A percentile compares a stretch with the other conserved stretches of the same genome.
phyloP scores from a whole-genome alignment of 2,329 filamentous ascomycete genomes.

The Metarhizium humberi region DNA sequence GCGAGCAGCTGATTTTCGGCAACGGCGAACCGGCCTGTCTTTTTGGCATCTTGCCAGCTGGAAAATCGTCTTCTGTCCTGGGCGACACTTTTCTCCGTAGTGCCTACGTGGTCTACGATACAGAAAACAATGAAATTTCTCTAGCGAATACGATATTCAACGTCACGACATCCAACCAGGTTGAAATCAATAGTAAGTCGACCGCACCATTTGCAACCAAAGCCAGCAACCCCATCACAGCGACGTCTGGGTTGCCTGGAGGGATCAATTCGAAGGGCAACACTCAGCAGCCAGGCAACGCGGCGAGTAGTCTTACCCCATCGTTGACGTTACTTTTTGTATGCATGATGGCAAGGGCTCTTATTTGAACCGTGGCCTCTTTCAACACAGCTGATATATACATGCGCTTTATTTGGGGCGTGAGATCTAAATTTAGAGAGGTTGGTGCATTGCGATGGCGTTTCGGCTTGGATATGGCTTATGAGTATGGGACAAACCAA shows the following conservation, averaged over 20 bases:
- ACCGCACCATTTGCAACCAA: constrained; percentile 45
- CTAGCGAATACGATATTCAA: constrained; percentile 60
- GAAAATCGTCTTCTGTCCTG: constrained; percentile 47
- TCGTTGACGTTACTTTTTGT: neutral
- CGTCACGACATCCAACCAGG: constrained; percentile 32
- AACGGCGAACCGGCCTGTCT: constrained; percentile 50
- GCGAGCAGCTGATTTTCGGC: constrained; percentile 38
- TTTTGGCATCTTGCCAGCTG: constrained; percentile 57
- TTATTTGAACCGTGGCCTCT: neutral
- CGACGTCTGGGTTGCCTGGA: constrained; percentile 32
- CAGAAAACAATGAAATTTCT: constrained; percentile 62
- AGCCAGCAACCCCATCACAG: constrained; percentile 38
- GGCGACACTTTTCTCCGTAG: constrained; percentile 69
- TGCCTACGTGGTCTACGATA: constrained; percentile 68
- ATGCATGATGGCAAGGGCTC: neutral
- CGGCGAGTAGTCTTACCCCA: constrained; percentile 1
- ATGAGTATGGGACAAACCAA: neutral
- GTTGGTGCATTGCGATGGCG: constrained; percentile 5
- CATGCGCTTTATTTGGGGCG: neutral
- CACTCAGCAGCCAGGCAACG: constrained; percentile 4
- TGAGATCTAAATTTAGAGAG: neutral
- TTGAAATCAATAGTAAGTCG: constrained; percentile 44
- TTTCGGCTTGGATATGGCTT: neutral
- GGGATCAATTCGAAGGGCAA: neutral
- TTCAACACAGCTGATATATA: neutral